Conservation (phyloP, 2,329 filamentous ascomycete species). For the Pleomassaria siparia region DNA sequence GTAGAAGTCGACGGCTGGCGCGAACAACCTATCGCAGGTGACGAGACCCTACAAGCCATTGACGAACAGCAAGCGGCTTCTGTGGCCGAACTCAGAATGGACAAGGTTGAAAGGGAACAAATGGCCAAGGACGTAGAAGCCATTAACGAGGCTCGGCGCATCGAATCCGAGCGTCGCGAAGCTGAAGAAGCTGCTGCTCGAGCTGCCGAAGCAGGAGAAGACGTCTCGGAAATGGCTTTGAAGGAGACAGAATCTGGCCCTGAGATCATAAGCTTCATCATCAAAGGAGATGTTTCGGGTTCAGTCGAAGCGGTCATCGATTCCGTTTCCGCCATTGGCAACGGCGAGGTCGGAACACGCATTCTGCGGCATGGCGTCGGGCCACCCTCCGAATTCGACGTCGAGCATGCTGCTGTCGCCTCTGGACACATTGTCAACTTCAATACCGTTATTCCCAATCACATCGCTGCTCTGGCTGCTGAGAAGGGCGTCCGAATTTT, state of each 20-base stretch:
- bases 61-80: conserved; percentile 76
- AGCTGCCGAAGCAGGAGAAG: conserved; percentile 30
- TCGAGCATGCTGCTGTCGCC: conserved; percentile 81
- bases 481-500: conserved; percentile 73
- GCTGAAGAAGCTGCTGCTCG: conserved; percentile 52
- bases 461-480: conserved; percentile 71
- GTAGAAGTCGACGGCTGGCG: conserved; percentile 96
- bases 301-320: conserved; percentile 89
- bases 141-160: conserved; percentile 67
- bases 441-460: conserved; percentile 69
- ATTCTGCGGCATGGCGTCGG: conserved; percentile 80
- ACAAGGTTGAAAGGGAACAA: conserved; percentile 68
- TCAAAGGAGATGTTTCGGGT: conserved; percentile 92
- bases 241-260: conserved; percentile 47
- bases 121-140: conserved; percentile 70
- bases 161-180: conserved; percentile 63
- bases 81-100: conserved; percentile 74
- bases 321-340: conserved; percentile 76
- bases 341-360: conserved; percentile 76
- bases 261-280: conserved; percentile 72
- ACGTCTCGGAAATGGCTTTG: conserved; percentile 28
- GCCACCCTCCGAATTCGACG: conserved; percentile 78
- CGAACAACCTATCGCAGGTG: conserved; percentile 81
- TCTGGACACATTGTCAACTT: conserved; percentile 81
- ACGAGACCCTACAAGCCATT: conserved; percentile 80